phyloP scores from a whole-genome alignment of 768 basidiomycete species.

The Neoboletus magnificus region DNA sequence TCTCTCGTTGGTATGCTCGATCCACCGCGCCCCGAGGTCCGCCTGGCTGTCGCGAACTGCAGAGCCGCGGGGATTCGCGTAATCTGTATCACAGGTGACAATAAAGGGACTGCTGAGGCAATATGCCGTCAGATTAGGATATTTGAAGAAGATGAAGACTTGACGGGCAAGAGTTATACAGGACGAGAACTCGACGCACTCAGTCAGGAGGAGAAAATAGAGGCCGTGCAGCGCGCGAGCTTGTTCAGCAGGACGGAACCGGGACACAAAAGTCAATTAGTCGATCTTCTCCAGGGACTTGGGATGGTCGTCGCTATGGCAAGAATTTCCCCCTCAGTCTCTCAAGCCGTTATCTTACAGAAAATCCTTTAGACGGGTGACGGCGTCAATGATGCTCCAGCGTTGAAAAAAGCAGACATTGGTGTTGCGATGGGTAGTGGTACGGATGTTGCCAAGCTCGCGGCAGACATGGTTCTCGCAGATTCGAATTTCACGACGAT shows the following conservation, averaged over 20 bases:
- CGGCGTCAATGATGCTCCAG: constrained; percentile 98
- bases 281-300: constrained; percentile 87
- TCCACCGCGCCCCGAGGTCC: constrained; percentile 93
- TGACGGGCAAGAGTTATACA: constrained; percentile 94
- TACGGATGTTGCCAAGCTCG: constrained; percentile 96
- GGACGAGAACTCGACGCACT: constrained; percentile 88
- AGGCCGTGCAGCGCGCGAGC: constrained; percentile 82
- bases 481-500: constrained; percentile 98
- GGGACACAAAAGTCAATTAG: constrained; percentile 89
- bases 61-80: constrained; percentile 91
- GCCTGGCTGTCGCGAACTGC: constrained; percentile 83
- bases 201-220: constrained; percentile 73
- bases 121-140: constrained; percentile 97
- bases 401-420: constrained; percentile 94
- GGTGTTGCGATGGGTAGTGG: constrained; percentile 99
- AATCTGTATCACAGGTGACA: constrained; percentile 97
- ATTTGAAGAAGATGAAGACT: constrained; percentile 80
- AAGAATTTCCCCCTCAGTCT: constrained; percentile 18
- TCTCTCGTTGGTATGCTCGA: constrained; percentile 98
- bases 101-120: constrained; percentile 95
- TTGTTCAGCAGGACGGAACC: constrained; percentile 95
- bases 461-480: constrained; percentile 96
- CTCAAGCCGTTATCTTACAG: constrained; percentile 7
- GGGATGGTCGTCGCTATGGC: constrained; percentile 97
- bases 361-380: constrained; percentile 72